phyloP scores from a whole-genome alignment of 768 basidiomycete species.

The Epithele typhae region DNA sequence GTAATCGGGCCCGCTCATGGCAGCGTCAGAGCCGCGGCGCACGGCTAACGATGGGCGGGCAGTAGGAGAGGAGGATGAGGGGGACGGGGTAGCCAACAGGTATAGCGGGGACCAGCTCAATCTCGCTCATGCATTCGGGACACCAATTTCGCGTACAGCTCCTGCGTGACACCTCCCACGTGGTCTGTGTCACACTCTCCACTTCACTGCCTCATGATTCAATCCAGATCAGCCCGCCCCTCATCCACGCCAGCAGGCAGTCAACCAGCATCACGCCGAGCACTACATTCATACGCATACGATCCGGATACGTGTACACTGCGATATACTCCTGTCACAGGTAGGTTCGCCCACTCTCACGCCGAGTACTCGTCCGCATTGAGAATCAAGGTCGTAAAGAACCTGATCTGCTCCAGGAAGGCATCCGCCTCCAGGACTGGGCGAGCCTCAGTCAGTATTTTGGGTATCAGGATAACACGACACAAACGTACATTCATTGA shows the following conservation, averaged over 20 bases:
- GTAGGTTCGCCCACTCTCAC: constrained; percentile 1
- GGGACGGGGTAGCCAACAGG: constrained; percentile 3
- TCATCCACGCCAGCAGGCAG: too few species aligned
- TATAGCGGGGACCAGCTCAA: constrained; percentile 8
- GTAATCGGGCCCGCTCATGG: constrained; percentile 22
- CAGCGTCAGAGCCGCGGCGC: constrained; percentile 3
- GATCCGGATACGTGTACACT: too few species aligned
- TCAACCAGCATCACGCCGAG: too few species aligned
- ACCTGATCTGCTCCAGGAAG: constrained; percentile 38
- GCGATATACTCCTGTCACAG: too few species aligned
- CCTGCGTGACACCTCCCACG: constrained; percentile 1
- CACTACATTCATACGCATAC: too few species aligned
- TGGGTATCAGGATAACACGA: too few species aligned
- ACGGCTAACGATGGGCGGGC: constrained; percentile 2
- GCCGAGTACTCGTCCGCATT: constrained; percentile 37
- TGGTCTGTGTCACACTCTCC: neutral
- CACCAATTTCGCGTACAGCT: constrained; percentile 11
- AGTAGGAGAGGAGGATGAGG: constrained; percentile 1
- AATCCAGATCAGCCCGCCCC: too few species aligned
- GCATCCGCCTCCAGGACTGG: constrained; percentile 28
- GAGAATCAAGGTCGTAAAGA: constrained; percentile 41
- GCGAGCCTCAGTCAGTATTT: neutral
- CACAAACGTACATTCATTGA: constrained; percentile 26
- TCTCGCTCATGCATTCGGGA: constrained; percentile 8
- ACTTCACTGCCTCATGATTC: too few species aligned